Conservation (phyloP, 2,329 filamentous ascomycete genomes). For the Clonostachys sp. region DNA sequence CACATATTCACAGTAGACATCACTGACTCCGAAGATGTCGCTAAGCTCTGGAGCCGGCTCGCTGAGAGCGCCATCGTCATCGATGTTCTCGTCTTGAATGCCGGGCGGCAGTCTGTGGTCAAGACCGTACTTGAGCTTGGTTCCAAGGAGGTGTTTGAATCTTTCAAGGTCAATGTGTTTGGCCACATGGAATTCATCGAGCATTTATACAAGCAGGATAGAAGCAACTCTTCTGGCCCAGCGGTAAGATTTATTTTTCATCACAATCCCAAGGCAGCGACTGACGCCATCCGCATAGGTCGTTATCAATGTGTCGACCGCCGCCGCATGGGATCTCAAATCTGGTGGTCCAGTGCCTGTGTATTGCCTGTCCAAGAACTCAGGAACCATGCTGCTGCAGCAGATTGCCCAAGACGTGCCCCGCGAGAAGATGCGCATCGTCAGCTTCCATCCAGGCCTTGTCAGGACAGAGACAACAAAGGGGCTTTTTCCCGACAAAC, state of each 20-base stretch:
- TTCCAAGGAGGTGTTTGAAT: conserved; percentile 3
- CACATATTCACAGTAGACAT: background rate
- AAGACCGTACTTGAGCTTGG: conserved; percentile 3
- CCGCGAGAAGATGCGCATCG: conserved; percentile 13
- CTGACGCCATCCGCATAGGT: no score
- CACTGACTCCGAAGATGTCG: background rate
- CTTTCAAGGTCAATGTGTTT: conserved; percentile 3
- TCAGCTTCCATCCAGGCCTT: conserved; percentile 13
- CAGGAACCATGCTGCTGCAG: conserved; percentile 27
- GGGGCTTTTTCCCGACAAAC: no score
- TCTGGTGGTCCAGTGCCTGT: conserved; percentile 4
- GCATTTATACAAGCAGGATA: background rate
- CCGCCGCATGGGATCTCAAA: no score
- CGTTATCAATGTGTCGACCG: no score
- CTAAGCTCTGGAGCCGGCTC: conserved; percentile 4
- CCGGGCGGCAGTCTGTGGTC: background rate
- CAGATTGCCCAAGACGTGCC: conserved; percentile 24
- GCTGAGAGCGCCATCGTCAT: conserved; percentile 33
- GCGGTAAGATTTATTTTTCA: no score
- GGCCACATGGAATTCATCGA: conserved; percentile 5
- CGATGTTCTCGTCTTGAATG: conserved; percentile 1
- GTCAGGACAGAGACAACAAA: conserved; percentile 1
- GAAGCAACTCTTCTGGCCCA: no score
- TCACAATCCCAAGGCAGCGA: no score
- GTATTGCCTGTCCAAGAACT: conserved; percentile 30